Evolutionary conservation across 2,329 filamentous ascomycete genomes (phyloP).

Genomic region (Biscogniauxia sp.): DNA sequence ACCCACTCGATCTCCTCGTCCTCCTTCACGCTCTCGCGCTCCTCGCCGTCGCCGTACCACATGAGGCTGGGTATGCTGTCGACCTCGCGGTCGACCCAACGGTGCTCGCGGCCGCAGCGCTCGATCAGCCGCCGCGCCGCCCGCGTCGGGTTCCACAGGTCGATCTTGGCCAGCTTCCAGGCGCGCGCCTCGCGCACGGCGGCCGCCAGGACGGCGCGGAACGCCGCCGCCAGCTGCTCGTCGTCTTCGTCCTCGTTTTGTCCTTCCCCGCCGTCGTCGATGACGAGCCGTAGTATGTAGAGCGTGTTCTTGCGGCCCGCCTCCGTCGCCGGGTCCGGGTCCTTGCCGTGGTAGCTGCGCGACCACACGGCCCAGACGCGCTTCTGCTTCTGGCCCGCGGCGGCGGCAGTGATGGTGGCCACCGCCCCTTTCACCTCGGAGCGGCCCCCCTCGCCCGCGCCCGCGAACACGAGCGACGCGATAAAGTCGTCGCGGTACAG

Average conservation of each 20-base stretch:
- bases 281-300: slow-evolving; percentile 65
- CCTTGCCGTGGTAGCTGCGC: slow-evolving; percentile 60
- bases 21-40: slow-evolving; percentile 42
- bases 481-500: slow-evolving; percentile 80
- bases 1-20: slow-evolving; percentile 65
- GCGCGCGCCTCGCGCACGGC: slow-evolving; percentile 68
- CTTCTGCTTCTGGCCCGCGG: slow-evolving; percentile 12
- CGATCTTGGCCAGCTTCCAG: slow-evolving; percentile 69
- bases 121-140: slow-evolving; percentile 48
- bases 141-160: slow-evolving; percentile 79
- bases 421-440: slow-evolving; percentile 71
- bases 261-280: slow-evolving; percentile 61
- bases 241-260: slow-evolving; percentile 30
- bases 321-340: slow-evolving; percentile 42
- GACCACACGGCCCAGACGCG: slow-evolving; percentile 76
- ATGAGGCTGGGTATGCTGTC: slow-evolving; percentile 70
- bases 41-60: slow-evolving; percentile 62
- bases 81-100: slow-evolving; percentile 54
- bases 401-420: no score
- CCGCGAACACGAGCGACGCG: slow-evolving; percentile 56
- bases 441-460: slow-evolving; percentile 28
- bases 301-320: slow-evolving; percentile 55
- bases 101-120: slow-evolving; percentile 46
- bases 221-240: slow-evolving; percentile 45
- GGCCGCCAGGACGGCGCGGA: slow-evolving; percentile 62